Evolutionary conservation across 2,329 filamentous ascomycete species (phyloP), one percentile per base, ranked within the genome.

Genomic region (Rutstroemia sp.): DNA sequence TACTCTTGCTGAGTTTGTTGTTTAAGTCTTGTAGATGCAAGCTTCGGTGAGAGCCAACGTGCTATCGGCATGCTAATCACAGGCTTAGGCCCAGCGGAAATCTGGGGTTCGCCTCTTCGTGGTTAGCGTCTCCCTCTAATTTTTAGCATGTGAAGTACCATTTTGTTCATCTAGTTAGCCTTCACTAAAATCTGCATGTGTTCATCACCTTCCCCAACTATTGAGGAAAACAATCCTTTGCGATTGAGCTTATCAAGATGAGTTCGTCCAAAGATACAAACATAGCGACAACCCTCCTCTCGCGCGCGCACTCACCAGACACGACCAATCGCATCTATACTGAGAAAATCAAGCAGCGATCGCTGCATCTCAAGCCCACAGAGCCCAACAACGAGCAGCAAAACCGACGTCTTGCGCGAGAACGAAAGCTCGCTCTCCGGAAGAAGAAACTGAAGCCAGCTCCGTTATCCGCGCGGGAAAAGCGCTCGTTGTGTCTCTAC

Each of bases 321-420:
- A 84, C 81, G 57, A 82, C 85, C 54, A 75, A 76, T 37, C 79
- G 83, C 54, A 88, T 96, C 71, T 92, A 87, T 76, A 78, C 79
- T 60, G 89, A 95, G 61, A 91, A 91, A 72, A 83, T 96, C 69
- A 83, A 89, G 65, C 85, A 89, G 68, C 89, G 90, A 48, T 86
- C 89, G 0, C 83, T 96, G 56, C 83, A 87, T 66, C 82, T 96
- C 3, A 84, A 87, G 44, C 85, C 89, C 6, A 87, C 85, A 21
- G 57, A 52, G 42, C 44, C 52, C 38, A 49, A 57, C 51, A 80
- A 83, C 65, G 79, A 80, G 19, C 83, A 86, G 59, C 75, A 78
- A n/a, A 73, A 74, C 41, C 79, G 70, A 8, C 67, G 66, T 37
- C 63, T 65, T 23, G 67, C 54, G 7, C 65, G 68, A 19, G 45